These are phyloP conservation scores for Solanum hybrid DNA, from an alignment of 305 asterid genomes.

Conservation along the genomic window DNA sequence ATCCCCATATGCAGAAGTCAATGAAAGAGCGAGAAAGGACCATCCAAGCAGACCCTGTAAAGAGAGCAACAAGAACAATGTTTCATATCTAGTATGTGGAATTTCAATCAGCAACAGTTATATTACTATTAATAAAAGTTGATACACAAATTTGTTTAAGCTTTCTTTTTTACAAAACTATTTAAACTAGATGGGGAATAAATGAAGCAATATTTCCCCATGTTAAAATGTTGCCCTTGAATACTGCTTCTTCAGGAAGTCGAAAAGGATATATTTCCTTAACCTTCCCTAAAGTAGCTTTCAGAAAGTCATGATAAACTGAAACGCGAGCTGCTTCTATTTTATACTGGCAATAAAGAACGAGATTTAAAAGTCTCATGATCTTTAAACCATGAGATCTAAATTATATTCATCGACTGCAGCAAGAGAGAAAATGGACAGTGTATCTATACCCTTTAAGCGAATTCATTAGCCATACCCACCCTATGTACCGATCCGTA, in stretches of 20 bases:
- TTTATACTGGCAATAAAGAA: not conserved
- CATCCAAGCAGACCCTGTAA: conserved; percentile 98
- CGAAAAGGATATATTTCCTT: not conserved
- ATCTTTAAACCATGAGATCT: not conserved
- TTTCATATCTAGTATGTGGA: conserved; percentile 6
- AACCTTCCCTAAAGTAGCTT: not conserved
- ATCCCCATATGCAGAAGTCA: conserved; percentile 96
- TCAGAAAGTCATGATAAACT: not conserved
- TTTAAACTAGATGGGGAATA: not conserved
- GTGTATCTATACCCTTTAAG: not conserved
- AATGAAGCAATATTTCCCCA: not conserved
- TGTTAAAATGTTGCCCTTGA: not conserved
- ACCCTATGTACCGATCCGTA: not conserved
- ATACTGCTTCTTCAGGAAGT: not conserved
- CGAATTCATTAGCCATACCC: not conserved
- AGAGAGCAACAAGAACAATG: not conserved
- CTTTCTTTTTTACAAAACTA: not conserved
- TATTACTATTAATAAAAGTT: not conserved
- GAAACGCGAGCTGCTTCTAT: not conserved
- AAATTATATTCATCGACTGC: not conserved
- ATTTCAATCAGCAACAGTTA: not conserved
- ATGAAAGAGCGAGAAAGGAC: conserved; percentile 81
- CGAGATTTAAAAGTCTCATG: not conserved
- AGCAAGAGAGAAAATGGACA: not conserved
- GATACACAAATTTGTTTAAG: not conserved